Evolutionary conservation across 176 grass and related monocot genomes (phyloP), one percentile per base, ranked within the genome.

Genomic region (Echinochloa phyllopogon): DNA sequence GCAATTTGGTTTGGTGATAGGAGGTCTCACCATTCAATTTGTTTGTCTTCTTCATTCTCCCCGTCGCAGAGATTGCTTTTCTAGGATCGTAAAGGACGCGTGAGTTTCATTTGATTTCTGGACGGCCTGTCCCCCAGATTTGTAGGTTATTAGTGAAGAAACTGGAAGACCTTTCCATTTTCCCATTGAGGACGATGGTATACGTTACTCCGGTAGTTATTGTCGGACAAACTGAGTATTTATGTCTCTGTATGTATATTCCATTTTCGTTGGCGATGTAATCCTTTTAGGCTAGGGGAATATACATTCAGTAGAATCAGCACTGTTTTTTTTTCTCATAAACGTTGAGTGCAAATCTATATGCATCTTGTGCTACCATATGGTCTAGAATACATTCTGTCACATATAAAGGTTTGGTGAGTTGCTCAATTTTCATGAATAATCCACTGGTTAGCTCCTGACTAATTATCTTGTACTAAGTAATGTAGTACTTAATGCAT

Each of bases 1-100:
- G 18, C 72, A 90, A 82, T 82, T 68, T 72, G 39, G 83, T 82
- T 68, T 72, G 39, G 83, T 71, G 78, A 72, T 55, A 72, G 38
- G 20, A 89, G n/a, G 43, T 69, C 33, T 43, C 52, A 9, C 51
- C 21, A 25, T 57, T 27, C 20, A 67, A 25, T 69, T 18, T 76
- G 76, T 41, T 74, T 16, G 49, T 6, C 18, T 67, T n/a, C 14
- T 72, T 1, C 2, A 33, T 77, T 82, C 52, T 79, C 48, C 29
- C 67, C 41, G 6, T 48, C 6, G 63, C 33, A 42, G 6, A 42
- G n/a, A 75, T 53, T 75, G 76, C 36, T 63, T 81, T 41, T 72
- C 18, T 37, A 33, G 80, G 66, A 77, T 70, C 60, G 21, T 24
- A 16, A 16, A 51, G 38, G 49, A 5, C 33, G 62, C 7, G 2